Evolutionary conservation across 139 green algal genomes (phyloP), one percentile per base, ranked within the genome.

Genomic region (Pseudopediastrum boryanum): DNA sequence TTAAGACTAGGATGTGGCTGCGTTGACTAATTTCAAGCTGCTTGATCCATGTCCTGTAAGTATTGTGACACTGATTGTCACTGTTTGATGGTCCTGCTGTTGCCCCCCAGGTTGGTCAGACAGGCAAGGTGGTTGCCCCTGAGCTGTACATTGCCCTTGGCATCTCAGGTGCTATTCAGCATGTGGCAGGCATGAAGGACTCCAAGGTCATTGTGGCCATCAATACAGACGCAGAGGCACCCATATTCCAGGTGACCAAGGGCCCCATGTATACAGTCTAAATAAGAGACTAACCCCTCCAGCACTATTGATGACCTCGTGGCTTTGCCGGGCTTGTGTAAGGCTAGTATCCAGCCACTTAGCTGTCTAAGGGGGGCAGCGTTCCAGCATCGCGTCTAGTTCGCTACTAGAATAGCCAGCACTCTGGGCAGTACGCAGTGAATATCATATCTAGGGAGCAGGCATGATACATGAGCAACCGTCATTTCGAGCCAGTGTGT

Each of bases 81-180:
- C 7, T 69, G 61, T 35, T n/a, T 69, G 61, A 69, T 42, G 7
- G 61, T 12, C 27, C 7, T 69, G 61, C 54, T 51, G 35, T 6
- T 73, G 65, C 12, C 33, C 64, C 10, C 7, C 92, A 98, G 94
- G 93, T 98, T 9, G 95, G 95, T 8, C 95, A 98, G 84, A 98
- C 95, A 1, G 95, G 95, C 59, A 98, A 98, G 85, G 90, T 98
- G 48, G 93, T 98, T 27, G 94, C 95, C 0, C 95, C 95, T 1
- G 87, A 98, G 43, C 82, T 98, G 68, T 98, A 98, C 88, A 92
- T 98, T 21, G 95, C 93, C 1, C 71, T 98, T 10, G 95, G 95
- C 66, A 98, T 98, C 83, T 95, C 88, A 27, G 95, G 95, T 1
- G 95, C 95, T 29, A 98, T 98, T 61, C 95, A 98, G 85, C 95